phyloP scores from a whole-genome alignment of 345 rosid genomes.

The Anacardium occidentale region DNA sequence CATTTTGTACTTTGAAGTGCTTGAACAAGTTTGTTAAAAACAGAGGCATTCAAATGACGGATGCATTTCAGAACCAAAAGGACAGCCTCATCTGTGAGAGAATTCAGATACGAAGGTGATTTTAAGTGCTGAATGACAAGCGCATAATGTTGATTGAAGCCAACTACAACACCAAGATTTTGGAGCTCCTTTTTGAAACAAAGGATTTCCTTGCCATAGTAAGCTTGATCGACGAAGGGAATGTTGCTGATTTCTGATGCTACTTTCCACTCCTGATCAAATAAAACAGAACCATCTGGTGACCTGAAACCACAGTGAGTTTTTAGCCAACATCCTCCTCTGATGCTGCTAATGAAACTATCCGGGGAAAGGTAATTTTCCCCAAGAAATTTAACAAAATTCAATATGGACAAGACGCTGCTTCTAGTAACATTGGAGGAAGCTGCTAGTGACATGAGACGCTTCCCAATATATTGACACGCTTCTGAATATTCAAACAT shows the following conservation, averaged over 20 bases:
- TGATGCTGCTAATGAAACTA: conserved; percentile 42
- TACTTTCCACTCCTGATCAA: conserved; percentile 44
- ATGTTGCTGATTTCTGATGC: conserved; percentile 52
- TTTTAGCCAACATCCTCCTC: conserved; percentile 44
- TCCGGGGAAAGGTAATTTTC: conserved; percentile 35
- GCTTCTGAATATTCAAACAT: conserved; percentile 61
- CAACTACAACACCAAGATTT: conserved; percentile 55
- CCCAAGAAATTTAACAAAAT: conserved; percentile 52
- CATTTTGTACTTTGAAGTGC: conserved; percentile 32
- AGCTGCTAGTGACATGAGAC: conserved; percentile 49
- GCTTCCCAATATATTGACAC: conserved; percentile 49
- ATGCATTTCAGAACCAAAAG: conserved; percentile 45
- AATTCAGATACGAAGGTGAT: conserved; percentile 11
- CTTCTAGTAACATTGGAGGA: conserved; percentile 36
- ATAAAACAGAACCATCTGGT: conserved; percentile 58
- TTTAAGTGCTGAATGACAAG: conserved; percentile 45
- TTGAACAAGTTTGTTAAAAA: conserved; percentile 16
- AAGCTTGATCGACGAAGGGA: conserved; percentile 46
- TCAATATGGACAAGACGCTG: conserved; percentile 47
- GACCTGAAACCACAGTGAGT: conserved; percentile 43
- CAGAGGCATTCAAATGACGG: neutral
- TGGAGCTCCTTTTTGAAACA: conserved; percentile 44
- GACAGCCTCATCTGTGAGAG: conserved; percentile 44
- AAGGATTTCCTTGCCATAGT: conserved; percentile 41
- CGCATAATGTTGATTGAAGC: conserved; percentile 30